Base-by-base conservation (phyloP, 345 rosid genomes). In the Dovyalis caffra region DNA sequence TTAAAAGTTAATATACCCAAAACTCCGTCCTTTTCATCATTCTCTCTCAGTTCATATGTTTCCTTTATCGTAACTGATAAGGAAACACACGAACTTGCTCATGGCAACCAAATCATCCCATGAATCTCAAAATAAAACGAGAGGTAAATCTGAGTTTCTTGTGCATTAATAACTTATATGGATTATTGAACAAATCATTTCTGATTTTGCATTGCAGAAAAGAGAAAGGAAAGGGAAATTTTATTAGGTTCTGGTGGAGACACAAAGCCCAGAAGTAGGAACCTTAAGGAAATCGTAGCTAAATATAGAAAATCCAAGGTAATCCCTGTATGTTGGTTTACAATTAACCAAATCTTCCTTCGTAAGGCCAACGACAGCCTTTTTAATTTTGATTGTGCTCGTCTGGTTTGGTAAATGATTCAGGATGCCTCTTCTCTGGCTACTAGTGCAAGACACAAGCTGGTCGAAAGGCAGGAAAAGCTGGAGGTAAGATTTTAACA, bases 381-480 rank as follows among this genome's bases (percentile, higher is more conserved):
- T 49, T 49, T 49, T n/a, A 20, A 49, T 49, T n/a, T n/a, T 20
- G 56, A 20, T 49, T 49, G 56, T 49, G 26, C 26, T 68, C n/a
- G 21, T 68, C 18, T 18, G 47, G 20, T 37, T 6, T 43, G 34
- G 2, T 8, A 25, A 38, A 15, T 40, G 12, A 25, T 66, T 68
- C 57, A 53, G 63, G 28, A 53, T 12, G 64, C 64, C 63, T 14
- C 73, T 29, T 69, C 72, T 7, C 61, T 21, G 5, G 72, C 72
- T 47, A 29, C 43, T 56, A 18, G 34, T n/a, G 73, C 73, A 34
- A 53, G 63, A 53, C 32, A 70, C 73, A 70, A 51, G 45, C 64
- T 53, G n/a, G 47, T 51, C 15, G 26, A 70, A 38, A 70, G 73
- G 28, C 73, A 70, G 37, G 64, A 70, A 56, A 70, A 70, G 34